Conservation (phyloP, 371 early-diverging fungal genomes). For the Basidiobolus meristosporus region DNA sequence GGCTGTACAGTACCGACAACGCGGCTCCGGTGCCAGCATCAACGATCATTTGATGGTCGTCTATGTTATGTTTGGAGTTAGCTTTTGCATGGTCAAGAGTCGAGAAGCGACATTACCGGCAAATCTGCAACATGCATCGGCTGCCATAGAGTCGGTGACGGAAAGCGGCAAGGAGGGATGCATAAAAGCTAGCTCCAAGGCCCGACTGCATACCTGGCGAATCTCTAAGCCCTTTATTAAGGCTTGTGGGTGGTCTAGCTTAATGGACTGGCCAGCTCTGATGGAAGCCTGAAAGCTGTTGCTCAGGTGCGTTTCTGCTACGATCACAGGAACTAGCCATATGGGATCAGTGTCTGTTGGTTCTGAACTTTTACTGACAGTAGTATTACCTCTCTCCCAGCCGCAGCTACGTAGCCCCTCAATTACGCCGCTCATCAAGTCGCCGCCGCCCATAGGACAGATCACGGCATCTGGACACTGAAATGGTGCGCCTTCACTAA, state of each 20-base stretch:
- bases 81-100: not conserved
- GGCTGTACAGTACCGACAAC: not conserved
- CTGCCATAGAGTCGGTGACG: constrained; percentile 1
- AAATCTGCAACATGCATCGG: constrained; percentile 1
- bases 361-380: too few species aligned
- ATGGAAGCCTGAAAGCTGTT: not conserved
- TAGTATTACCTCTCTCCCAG: too few species aligned
- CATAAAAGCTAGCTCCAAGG: not conserved
- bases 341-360: too few species aligned
- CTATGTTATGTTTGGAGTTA: not conserved
- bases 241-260: not conserved
- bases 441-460: not conserved
- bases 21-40: not conserved
- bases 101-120: not conserved
- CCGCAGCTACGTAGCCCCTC: not conserved
- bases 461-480: not conserved
- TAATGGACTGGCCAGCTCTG: not conserved
- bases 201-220: not conserved
- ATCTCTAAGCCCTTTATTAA: not conserved
- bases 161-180: not conserved
- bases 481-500: not conserved
- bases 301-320: not conserved
- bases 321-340: not conserved
- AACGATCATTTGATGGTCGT: constrained; percentile 1
- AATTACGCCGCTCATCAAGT: not conserved